Conservation (phyloP, 2,329 filamentous ascomycete species). For the Monilinia aucupariae region DNA sequence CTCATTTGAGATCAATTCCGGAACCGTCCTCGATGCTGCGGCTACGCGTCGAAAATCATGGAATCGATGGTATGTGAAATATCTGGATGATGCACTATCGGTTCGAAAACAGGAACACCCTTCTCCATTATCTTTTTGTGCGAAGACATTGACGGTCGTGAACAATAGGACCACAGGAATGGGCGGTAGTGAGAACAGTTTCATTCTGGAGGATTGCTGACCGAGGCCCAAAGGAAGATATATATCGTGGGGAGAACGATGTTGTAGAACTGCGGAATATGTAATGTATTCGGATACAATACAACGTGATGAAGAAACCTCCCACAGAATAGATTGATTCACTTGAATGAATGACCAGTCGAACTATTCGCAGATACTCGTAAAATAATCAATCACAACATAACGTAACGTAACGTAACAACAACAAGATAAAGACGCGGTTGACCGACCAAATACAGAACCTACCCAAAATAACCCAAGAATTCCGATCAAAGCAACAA, state of each 20-base stretch:
- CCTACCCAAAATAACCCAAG: background rate
- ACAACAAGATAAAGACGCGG: background rate
- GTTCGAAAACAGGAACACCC: conserved; percentile 32
- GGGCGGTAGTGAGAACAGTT: background rate
- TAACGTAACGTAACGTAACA: background rate
- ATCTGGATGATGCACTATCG: conserved; percentile 28
- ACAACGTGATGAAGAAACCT: background rate
- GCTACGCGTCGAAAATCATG: conserved; percentile 30
- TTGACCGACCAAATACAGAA: background rate
- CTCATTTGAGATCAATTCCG: conserved; percentile 20
- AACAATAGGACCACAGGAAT: background rate
- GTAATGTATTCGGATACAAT: background rate
- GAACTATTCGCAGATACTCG: background rate
- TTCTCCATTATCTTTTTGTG: conserved; percentile 29
- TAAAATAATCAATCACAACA: background rate
- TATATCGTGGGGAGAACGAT: background rate
- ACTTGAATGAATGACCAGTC: background rate
- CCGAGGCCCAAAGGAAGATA: background rate
- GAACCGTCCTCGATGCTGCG: conserved; percentile 16
- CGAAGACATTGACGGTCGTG: conserved; percentile 12
- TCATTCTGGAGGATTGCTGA: background rate
- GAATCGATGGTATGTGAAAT: conserved; percentile 32
- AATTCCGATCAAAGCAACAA: background rate
- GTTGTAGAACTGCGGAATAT: background rate
- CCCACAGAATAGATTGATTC: background rate